Percentiles rank a stretch among this genome's conserved stretches.
These are phyloP conservation scores for Phlyctochytrium arcticum DNA, from an alignment of 192 early-diverging fungal genomes.

Conservation along the genomic window DNA sequence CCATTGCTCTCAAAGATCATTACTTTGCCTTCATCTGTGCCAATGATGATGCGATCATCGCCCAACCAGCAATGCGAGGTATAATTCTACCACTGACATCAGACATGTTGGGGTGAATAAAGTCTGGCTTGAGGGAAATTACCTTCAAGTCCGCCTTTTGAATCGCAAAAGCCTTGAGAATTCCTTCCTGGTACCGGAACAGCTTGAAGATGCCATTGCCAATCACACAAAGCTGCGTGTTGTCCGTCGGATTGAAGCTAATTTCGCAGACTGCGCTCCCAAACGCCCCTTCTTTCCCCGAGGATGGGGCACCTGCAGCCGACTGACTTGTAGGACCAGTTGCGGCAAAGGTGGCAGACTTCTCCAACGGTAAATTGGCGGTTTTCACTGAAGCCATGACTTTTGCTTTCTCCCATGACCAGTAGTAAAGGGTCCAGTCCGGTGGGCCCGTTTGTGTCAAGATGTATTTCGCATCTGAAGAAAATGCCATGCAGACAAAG, in stretches of 20 bases:
- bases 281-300: background rate
- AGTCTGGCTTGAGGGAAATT: background rate
- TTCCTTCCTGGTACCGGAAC: slow-evolving; percentile 47
- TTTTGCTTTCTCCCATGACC: slow-evolving; percentile 60
- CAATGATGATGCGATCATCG: slow-evolving; percentile 45
- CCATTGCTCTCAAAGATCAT: slow-evolving; percentile 52
- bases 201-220: slow-evolving; percentile 54
- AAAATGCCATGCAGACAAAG: slow-evolving; percentile 54
- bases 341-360: background rate
- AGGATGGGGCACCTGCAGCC: background rate
- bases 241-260: slow-evolving; percentile 52
- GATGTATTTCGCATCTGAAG: slow-evolving; percentile 53
- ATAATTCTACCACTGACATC: slow-evolving; percentile 33
- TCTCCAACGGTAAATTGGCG: background rate
- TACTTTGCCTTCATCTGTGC: slow-evolving; percentile 49
- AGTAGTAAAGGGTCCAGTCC: slow-evolving; percentile 59
- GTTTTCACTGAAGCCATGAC: slow-evolving; percentile 45
- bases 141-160: slow-evolving; percentile 49
- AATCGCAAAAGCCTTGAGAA: slow-evolving; percentile 37
- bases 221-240: slow-evolving; percentile 45
- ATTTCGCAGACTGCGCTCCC: slow-evolving; percentile 39
- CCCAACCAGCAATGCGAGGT: slow-evolving; percentile 46
- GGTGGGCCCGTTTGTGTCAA: slow-evolving; percentile 48
- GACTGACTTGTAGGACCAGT: background rate
- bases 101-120: slow-evolving; percentile 5